Percentiles rank a stretch among this genome's conserved stretches.
Conservation (phyloP, 1,284 basidiomycete species). For the Coniophora puteana region DNA sequence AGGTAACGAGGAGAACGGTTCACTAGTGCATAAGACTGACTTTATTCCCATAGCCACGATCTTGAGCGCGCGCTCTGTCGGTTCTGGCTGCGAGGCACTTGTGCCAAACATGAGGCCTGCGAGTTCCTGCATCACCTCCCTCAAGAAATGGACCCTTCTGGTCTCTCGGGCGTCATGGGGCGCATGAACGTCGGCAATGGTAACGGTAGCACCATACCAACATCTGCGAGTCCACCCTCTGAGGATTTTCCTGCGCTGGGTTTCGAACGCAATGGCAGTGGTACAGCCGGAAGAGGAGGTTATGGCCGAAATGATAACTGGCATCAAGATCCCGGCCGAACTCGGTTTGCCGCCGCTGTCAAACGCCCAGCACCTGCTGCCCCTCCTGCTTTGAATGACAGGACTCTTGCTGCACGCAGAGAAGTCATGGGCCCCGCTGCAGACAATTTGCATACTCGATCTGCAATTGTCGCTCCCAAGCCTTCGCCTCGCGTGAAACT, state of each 20-base stretch:
- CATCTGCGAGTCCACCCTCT: slow-evolving; percentile 40
- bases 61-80: slow-evolving; percentile 91
- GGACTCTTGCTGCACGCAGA: slow-evolving; percentile 41
- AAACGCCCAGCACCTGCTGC: slow-evolving; percentile 51
- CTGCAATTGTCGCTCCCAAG: slow-evolving; percentile 75
- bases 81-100: slow-evolving; percentile 97
- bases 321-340: slow-evolving; percentile 72
- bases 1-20: slow-evolving; percentile 53
- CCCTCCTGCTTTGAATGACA: slow-evolving; percentile 27
- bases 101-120: slow-evolving; percentile 89
- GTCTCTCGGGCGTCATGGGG: slow-evolving; percentile 67
- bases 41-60: slow-evolving; percentile 65
- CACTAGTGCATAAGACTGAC: slow-evolving; percentile 1
- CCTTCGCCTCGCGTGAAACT: slow-evolving; percentile 82
- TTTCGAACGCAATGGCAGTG: slow-evolving; percentile 37
- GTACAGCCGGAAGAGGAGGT: slow-evolving; percentile 36
- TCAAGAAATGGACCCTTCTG: slow-evolving; percentile 68
- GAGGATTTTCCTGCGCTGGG: slow-evolving; percentile 90
- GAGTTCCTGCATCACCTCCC: slow-evolving; percentile 90
- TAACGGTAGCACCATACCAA: slow-evolving; percentile 33
- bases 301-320: slow-evolving; percentile 37
- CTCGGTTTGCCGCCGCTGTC: slow-evolving; percentile 80
- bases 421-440: slow-evolving; percentile 55
- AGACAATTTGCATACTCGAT: slow-evolving; percentile 60
- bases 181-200: slow-evolving; percentile 55